Conservation (phyloP, 148 eudicot genomes). For the Fagopyrum homotropicum region DNA sequence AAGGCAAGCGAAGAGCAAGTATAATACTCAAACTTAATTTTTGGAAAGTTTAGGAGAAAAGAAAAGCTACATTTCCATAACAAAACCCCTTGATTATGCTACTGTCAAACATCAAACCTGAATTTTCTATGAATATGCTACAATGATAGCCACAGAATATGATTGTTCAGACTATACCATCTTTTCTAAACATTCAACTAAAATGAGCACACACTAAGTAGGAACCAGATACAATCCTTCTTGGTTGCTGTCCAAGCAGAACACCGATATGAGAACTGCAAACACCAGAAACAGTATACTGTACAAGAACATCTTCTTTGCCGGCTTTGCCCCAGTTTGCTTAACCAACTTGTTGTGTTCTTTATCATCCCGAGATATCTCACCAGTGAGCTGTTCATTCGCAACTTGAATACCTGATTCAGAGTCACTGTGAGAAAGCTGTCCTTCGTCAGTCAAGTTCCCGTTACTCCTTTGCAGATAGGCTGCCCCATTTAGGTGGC, state of each 20-base stretch:
- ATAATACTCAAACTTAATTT: too few species aligned
- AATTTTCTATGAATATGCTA: constrained; percentile 8
- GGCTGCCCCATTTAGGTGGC: constrained; percentile 16
- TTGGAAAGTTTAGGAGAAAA: not conserved
- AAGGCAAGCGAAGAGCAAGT: too few species aligned
- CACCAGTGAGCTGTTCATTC: constrained; percentile 14
- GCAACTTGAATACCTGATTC: constrained; percentile 32
- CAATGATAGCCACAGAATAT: not conserved
- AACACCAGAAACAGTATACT: constrained; percentile 26
- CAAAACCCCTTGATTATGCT: not conserved
- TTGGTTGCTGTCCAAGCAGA: constrained; percentile 32
- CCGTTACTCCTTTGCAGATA: constrained; percentile 15
- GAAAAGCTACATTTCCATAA: not conserved
- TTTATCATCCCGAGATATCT: constrained; percentile 19
- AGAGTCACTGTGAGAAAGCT: constrained; percentile 25
- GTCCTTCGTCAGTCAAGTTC: constrained; percentile 17
- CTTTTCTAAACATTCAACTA: constrained; percentile 11
- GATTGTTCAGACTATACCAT: not conserved
- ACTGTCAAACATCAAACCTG: not conserved
- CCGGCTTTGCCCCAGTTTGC: constrained; percentile 18
- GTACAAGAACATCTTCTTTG: constrained; percentile 11
- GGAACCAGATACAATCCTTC: constrained; percentile 51
- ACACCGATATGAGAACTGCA: constrained; percentile 31
- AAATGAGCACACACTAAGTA: constrained; percentile 35
- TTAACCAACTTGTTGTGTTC: constrained; percentile 17